Conservation (phyloP, 108 stramenopile species). For the Fragilaria crotonensis region DNA sequence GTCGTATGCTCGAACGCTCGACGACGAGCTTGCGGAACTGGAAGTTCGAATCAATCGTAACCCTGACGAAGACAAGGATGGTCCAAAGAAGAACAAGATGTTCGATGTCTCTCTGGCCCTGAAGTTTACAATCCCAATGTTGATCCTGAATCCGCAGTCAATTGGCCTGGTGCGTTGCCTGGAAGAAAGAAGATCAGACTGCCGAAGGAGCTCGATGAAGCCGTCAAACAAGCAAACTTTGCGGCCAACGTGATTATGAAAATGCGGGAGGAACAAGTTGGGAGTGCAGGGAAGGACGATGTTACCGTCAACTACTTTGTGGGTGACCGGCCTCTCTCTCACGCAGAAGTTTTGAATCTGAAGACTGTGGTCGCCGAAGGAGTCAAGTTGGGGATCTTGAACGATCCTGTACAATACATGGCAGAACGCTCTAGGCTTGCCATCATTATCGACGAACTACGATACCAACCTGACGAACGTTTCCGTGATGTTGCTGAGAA, state of each 20-base stretch:
- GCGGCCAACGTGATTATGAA: slow-evolving; percentile 56
- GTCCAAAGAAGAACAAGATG: slow-evolving; percentile 42
- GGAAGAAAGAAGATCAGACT: slow-evolving; percentile 53
- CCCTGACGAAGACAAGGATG: slow-evolving; percentile 49
- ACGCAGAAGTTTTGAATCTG: slow-evolving; percentile 49
- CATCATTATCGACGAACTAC: slow-evolving; percentile 70
- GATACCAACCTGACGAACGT: slow-evolving; percentile 75
- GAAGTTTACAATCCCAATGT: slow-evolving; percentile 79
- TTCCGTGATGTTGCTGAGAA: slow-evolving; percentile 60
- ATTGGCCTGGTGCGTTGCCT: slow-evolving; percentile 74
- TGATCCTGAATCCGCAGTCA: slow-evolving; percentile 69
- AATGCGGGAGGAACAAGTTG: slow-evolving; percentile 42
- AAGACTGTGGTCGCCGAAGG: slow-evolving; percentile 55
- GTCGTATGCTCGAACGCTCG: slow-evolving; percentile 55
- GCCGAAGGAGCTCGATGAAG: slow-evolving; percentile 56
- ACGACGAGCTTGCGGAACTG: slow-evolving; percentile 73
- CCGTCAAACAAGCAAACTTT: slow-evolving; percentile 71
- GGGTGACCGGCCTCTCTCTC: slow-evolving; percentile 45
- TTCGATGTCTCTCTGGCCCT: slow-evolving; percentile 81
- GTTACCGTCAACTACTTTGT: slow-evolving; percentile 38
- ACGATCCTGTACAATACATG: slow-evolving; percentile 51
- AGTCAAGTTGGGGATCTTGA: slow-evolving; percentile 60
- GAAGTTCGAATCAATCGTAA: slow-evolving; percentile 60
- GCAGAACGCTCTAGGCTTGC: slow-evolving; percentile 54
- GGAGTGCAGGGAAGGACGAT: slow-evolving; percentile 11